Evolutionary conservation across 495 filamentous ascomycete genomes (phyloP).

Genomic region (Aspergillus olivimuriae): DNA sequence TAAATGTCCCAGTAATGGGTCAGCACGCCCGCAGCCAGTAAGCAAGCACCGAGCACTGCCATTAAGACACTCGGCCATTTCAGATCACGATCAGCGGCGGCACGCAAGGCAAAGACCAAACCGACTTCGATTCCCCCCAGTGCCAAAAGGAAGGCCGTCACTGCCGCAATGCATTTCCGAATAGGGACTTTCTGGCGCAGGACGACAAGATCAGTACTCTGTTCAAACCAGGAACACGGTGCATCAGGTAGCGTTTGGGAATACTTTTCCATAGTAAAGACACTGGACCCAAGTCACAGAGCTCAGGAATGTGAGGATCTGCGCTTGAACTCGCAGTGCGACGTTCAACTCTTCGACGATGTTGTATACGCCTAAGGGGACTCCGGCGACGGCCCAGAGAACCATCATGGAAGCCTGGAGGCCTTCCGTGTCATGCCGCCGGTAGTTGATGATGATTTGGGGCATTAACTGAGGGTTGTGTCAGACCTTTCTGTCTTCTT

Average conservation of each 20-base stretch:
- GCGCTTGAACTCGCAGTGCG: constrained; percentile 53
- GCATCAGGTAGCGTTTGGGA: background rate
- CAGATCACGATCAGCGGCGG: constrained; percentile 26
- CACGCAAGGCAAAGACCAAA: constrained; percentile 44
- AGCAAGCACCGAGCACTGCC: constrained; percentile 51
- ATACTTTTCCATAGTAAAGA: constrained; percentile 52
- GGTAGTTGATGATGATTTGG: constrained; percentile 60
- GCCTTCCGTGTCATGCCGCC: constrained; percentile 51
- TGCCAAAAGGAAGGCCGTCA: constrained; percentile 27
- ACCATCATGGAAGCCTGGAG: constrained; percentile 62
- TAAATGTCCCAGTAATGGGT: constrained; percentile 57
- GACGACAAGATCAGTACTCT: too few relatives aligned
- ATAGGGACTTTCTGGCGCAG: constrained; percentile 37
- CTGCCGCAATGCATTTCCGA: constrained; percentile 33
- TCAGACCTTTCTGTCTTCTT: constrained; percentile 1
- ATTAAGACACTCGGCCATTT: constrained; percentile 53
- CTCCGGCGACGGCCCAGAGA: constrained; percentile 57
- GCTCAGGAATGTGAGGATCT: constrained; percentile 56
- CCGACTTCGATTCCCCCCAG: constrained; percentile 47
- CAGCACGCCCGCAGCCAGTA: constrained; percentile 50
- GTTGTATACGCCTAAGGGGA: constrained; percentile 61
- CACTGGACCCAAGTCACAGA: constrained; percentile 60
- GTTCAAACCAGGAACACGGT: too few relatives aligned
- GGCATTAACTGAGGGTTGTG: constrained; percentile 47
- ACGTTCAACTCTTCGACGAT: constrained; percentile 56